These are phyloP conservation scores for Hypoxylon rickii DNA, from an alignment of 495 filamentous ascomycete species.

Conservation along the genomic window DNA sequence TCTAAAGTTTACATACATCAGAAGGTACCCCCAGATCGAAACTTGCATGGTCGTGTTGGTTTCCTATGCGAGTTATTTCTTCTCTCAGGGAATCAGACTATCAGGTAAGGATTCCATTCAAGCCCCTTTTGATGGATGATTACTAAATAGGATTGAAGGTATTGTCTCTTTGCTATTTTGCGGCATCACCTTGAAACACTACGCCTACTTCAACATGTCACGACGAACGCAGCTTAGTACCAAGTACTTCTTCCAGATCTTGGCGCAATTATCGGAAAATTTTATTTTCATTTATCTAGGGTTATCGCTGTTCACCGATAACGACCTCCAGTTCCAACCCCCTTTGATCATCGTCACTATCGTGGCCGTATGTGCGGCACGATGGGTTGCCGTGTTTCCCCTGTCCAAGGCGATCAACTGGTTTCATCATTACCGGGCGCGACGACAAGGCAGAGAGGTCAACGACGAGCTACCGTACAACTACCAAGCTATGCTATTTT, in stretches of 20 bases:
- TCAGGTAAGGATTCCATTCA: constrained; percentile 68
- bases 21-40: constrained; percentile 94
- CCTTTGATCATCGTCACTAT: constrained; percentile 94
- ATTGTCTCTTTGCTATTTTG: constrained; percentile 97
- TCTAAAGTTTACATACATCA: constrained; percentile 90
- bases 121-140: not conserved
- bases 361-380: constrained; percentile 85
- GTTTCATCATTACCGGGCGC: constrained; percentile 88
- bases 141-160: constrained; percentile 57
- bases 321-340: constrained; percentile 84
- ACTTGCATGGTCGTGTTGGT: constrained; percentile 92
- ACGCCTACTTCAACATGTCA: constrained; percentile 99
- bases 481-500: constrained; percentile 97
- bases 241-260: constrained; percentile 95
- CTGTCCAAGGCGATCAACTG: constrained; percentile 89
- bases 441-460: constrained; percentile 74
- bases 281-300: constrained; percentile 99
- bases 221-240: constrained; percentile 95
- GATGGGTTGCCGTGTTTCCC: constrained; percentile 93
- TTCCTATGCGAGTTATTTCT: constrained; percentile 95
- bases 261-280: constrained; percentile 95
- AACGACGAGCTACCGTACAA: constrained; percentile 89
- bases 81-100: constrained; percentile 90
- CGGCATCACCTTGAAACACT: constrained; percentile 97
- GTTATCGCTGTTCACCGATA: constrained; percentile 89